Conservation (phyloP, 192 early-diverging fungal genomes). For the Powellomyces hirtus region DNA sequence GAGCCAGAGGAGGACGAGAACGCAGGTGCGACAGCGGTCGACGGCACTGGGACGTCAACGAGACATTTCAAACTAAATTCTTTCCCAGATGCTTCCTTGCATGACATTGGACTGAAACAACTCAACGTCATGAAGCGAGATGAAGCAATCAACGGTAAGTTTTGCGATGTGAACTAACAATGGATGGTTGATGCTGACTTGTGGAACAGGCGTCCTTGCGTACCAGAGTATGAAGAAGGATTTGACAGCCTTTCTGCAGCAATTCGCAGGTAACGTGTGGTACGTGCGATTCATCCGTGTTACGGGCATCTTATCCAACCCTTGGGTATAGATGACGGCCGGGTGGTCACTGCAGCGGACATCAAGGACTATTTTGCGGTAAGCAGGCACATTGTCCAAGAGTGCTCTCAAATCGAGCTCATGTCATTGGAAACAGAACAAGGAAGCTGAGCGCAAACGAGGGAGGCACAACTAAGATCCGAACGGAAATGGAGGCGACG, state of each 20-base stretch:
- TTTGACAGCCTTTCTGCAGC: constrained; percentile 64
- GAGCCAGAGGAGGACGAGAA: constrained; percentile 80
- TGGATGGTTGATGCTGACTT: neutral
- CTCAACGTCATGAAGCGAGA: constrained; percentile 71
- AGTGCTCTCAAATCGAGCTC: neutral
- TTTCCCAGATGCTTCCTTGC: constrained; percentile 53
- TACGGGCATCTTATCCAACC: neutral
- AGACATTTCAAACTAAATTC: neutral
- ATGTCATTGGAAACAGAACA: neutral
- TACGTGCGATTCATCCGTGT: neutral
- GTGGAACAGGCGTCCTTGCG: constrained; percentile 46
- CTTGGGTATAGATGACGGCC: neutral
- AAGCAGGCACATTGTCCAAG: neutral
- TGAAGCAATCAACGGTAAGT: constrained; percentile 65
- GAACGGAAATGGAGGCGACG: too few relatives aligned
- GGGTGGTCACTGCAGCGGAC: neutral
- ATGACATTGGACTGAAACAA: constrained; percentile 75
- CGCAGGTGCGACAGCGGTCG: constrained; percentile 28
- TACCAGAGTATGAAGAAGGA: constrained; percentile 68
- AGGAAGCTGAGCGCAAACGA: neutral
- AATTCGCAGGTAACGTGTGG: constrained; percentile 43
- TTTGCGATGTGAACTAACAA: neutral
- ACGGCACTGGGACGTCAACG: neutral
- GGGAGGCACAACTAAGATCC: too few relatives aligned
- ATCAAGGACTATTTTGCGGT: constrained; percentile 9